Conservation (phyloP, 352 stramenopile genomes). For the Phytophthora litchii region DNA sequence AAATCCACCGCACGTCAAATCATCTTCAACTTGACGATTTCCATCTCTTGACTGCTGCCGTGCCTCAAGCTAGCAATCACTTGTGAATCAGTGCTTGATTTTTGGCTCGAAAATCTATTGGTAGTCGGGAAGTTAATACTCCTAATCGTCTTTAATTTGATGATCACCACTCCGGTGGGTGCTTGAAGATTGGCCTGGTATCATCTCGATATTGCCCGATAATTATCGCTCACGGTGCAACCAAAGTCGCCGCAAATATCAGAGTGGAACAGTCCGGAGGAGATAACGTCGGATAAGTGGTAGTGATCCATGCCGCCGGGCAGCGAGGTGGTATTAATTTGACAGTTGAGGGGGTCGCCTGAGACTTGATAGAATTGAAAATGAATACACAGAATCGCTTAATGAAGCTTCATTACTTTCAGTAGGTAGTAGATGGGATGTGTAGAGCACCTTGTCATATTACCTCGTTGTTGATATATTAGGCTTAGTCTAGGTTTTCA, state of each 20-base stretch:
- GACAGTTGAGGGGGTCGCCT: not conserved
- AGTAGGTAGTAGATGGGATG: not conserved
- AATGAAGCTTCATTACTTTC: not conserved
- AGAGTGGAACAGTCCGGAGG: not conserved
- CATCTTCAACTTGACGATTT: too few species aligned
- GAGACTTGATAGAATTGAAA: not conserved
- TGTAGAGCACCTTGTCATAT: not conserved
- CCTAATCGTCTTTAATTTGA: not conserved
- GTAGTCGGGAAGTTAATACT: too few species aligned
- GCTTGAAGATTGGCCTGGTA: not conserved
- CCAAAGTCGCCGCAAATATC: not conserved
- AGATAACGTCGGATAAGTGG: not conserved
- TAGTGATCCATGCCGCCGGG: not conserved
- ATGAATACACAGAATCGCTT: not conserved
- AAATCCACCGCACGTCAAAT: too few species aligned
- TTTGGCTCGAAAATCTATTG: too few species aligned
- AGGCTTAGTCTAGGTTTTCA: too few species aligned
- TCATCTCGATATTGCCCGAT: not conserved
- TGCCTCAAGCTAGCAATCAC: too few species aligned
- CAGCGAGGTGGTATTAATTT: not conserved
- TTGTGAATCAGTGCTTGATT: too few species aligned
- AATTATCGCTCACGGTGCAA: not conserved
- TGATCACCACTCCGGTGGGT: not conserved
- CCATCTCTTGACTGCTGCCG: too few species aligned
- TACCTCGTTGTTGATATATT: too few species aligned